Evolutionary conservation across 371 early-diverging fungal genomes (phyloP), one percentile per base, ranked within the genome.

Genomic region (Dinochytrium kinnereticum): DNA sequence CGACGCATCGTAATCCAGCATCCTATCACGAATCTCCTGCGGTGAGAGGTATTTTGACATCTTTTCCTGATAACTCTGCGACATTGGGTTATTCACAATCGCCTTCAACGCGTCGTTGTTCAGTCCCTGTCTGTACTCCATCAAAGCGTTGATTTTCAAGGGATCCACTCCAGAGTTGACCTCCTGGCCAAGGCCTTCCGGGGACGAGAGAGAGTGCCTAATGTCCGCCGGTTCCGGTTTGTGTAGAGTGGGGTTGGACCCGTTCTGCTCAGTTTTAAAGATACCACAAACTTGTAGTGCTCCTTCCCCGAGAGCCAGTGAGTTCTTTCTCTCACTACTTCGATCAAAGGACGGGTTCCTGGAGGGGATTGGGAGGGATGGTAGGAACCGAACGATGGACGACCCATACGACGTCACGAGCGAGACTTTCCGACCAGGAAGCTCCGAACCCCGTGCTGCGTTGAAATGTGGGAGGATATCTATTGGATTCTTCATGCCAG

Each of bases 21-120:
- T 66, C 44, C 66, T 66, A 5, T 66, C 66, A 3, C 66, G 2
- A 28, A 37, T 66, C 66, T 66, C 66, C 66, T 66, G 40, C 66
- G 66, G 66, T 19, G 44, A 17, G 15, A 66, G 44, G 28, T 15
- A 66, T 17, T 66, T 66, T 7, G 36, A 31, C 34, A 44, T 44
- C 44, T 26, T 53, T 5, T 53, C 55, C 24, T 53, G 55, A 26
- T 44, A 53, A 5, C n/a, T 53, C 17, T 5, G 55, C 26, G 55
- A 5, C 26, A 44, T 55, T n/a, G n/a, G n/a, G 49, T 49, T 49
- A 13, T 49, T n/a, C 49, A 49, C n/a, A 49, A 49, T 49, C 49
- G 49, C 26, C 57, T 24, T 26, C 7, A 44, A 44, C 44, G 13
- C 44, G 44, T 44, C 44, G 13, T 44, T 44, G 7, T 44, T 44